Evolutionary conservation across 176 grass and related monocot species (phyloP).

Genomic region (Bonia amplexicaulis): DNA sequence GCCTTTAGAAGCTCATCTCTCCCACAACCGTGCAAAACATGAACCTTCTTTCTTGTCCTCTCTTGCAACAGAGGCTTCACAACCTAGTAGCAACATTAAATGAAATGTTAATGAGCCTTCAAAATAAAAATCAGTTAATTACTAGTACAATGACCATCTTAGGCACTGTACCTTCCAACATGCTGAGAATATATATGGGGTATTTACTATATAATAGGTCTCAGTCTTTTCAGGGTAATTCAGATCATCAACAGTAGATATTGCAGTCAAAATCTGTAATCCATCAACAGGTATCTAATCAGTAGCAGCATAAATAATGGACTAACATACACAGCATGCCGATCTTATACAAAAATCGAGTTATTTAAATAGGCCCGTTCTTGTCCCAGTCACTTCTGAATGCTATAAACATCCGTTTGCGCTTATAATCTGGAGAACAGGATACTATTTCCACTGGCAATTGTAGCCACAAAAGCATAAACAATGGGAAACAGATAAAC

Average conservation of each 20-base stretch:
- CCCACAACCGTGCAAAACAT: slow-evolving; percentile 68
- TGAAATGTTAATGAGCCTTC: background rate
- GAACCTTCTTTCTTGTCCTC: slow-evolving; percentile 82
- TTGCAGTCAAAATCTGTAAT: slow-evolving; percentile 69
- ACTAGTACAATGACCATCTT: background rate
- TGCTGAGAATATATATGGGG: slow-evolving; percentile 91
- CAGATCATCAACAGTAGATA: slow-evolving; percentile 86
- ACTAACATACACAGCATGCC: background rate
- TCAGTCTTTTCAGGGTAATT: slow-evolving; percentile 95
- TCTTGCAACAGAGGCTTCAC: slow-evolving; percentile 97
- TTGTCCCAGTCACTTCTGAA: background rate
- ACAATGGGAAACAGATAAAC: background rate
- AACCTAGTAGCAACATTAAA: slow-evolving; percentile 44
- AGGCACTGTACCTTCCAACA: slow-evolving; percentile 76
- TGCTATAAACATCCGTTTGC: background rate
- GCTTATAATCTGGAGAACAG: background rate
- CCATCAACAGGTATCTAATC: slow-evolving; percentile 3
- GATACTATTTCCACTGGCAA: background rate
- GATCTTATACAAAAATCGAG: background rate
- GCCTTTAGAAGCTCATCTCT: slow-evolving; percentile 86
- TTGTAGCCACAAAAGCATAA: background rate
- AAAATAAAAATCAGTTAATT: background rate
- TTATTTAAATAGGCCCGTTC: background rate
- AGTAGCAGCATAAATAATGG: slow-evolving; percentile 1
- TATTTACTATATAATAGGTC: slow-evolving; percentile 90